Evolutionary conservation across 2,329 filamentous ascomycete species (phyloP), one percentile per base, ranked within the genome.

Genomic region (Penicillium capsulatum): DNA sequence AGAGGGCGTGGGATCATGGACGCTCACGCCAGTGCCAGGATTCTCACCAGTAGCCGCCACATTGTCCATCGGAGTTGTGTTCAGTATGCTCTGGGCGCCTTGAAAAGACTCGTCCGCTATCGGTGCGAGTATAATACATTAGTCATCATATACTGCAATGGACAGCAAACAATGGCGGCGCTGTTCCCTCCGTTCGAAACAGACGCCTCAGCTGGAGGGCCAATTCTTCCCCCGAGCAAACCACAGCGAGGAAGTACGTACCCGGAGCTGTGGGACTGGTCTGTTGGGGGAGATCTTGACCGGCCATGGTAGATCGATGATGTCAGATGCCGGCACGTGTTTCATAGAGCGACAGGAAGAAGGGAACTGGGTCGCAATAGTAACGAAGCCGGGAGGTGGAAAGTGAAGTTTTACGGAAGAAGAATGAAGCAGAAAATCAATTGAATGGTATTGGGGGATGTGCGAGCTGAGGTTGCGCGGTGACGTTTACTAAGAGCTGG

Each of bases 401-500:
- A 27, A 36, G 20, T 26, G 31, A 37, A 19, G 31, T 22, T 35
- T 34, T 48, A 43, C 24, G 32, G 34, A 19, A 31, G 30, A 31
- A 42, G 24, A 39, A 17, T 31, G 17, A 38, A 42, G 27, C 15
- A 35, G 28, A 19, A 42, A 41, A 13, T 34, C 26, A 20, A 39
- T 41, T 40, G 36, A 20, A 37, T 35, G 46, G 22, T 36, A 38
- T 49, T 45, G 41, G 44, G 49, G 36, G 48, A 35, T 45, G 26
- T 38, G 33, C 33, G 42, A 44, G 48, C 55, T 57, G 55, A 63
- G 53, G 55, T 61, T 57, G 58, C 54, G 53, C 49, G 45, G 57
- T 60, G 57, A 62, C 55, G 59, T 61, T 60, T 48, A 59, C 54
- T 59, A 57, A 57, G 49, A 46, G 34, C 40, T 38, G 36, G 50